A percentile compares a stretch with the other conserved stretches of the same genome.
Evolutionary conservation across 2,329 filamentous ascomycete genomes (phyloP).

Genomic region (Fusarium euwallaceae): DNA sequence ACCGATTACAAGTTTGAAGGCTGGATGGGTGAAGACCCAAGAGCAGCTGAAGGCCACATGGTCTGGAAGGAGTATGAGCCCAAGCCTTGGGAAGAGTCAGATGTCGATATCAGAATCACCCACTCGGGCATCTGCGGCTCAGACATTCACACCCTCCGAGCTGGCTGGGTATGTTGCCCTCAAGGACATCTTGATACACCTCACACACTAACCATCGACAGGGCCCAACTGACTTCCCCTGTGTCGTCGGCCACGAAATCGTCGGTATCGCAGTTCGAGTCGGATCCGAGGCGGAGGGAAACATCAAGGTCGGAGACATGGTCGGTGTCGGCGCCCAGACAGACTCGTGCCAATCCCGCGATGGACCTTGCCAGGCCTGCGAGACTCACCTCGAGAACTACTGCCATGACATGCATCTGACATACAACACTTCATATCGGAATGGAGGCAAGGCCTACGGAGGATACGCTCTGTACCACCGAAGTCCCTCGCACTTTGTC

Average conservation of each 20-base stretch:
- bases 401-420: slow-evolving; percentile 71
- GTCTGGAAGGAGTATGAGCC: slow-evolving; percentile 69
- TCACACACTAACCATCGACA: slow-evolving; percentile 10
- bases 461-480: slow-evolving; percentile 62
- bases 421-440: slow-evolving; percentile 70
- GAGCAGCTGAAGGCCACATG: slow-evolving; percentile 64
- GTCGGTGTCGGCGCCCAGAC: slow-evolving; percentile 79
- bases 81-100: slow-evolving; percentile 75
- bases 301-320: slow-evolving; percentile 71
- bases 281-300: slow-evolving; percentile 59
- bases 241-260: slow-evolving; percentile 76
- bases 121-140: slow-evolving; percentile 77
- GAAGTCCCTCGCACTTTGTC: slow-evolving; percentile 52
- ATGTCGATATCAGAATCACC: slow-evolving; percentile 74
- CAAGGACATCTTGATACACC: neutral
- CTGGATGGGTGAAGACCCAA: slow-evolving; percentile 61
- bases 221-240: slow-evolving; percentile 50
- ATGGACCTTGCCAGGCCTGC: slow-evolving; percentile 59
- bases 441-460: slow-evolving; percentile 74
- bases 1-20: slow-evolving; percentile 63
- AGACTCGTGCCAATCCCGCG: slow-evolving; percentile 74
- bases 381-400: slow-evolving; percentile 77
- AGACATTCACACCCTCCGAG: slow-evolving; percentile 70
- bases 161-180: slow-evolving; percentile 60
- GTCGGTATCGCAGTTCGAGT: slow-evolving; percentile 69